Evolutionary conservation across 352 stramenopile genomes (phyloP), one percentile per base, ranked within the genome.

Genomic region (Thalassiosira delicatula): DNA sequence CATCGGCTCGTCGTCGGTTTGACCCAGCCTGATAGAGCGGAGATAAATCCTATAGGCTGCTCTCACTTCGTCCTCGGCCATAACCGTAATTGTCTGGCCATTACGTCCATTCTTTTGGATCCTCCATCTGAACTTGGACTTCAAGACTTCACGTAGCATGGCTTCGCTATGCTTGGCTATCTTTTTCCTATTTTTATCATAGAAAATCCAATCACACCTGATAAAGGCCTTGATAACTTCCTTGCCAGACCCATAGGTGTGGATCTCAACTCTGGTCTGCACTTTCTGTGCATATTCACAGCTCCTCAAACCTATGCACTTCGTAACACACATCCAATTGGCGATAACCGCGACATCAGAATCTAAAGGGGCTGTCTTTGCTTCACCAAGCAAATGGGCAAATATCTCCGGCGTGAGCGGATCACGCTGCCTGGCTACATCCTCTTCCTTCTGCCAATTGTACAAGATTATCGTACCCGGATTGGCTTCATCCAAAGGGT

Each of bases 371-470:
- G 37, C 37, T 14, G 7, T 46, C 14, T 46, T 46, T 46, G 37
- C 7, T 14, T 14, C 14, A 14, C 7, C 37, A 7, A 46, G 7
- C 7, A 56, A 5, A 11, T 21, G 37, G 33, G 30, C 19, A 46
- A 37, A 51, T 53, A 76, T 72, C n/a, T 70, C 17, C 17, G 1
- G 17, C 21, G 27, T 60, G 1, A 79, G 21, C 2, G 70, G 60
- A 29, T 11, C 27, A 3, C 60, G 19, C 53, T 67, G 70, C 2
- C 67, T 67, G 3, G 66, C 42, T 35, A 82, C 67, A 35, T 65
- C 59, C 33, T 82, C 74, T 49, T 72, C 32, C 14, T 32, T 5
- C 53, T 71, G 42, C 14, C 66, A 35, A 19, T 59, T 46, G 17
- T 66, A 25, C 21, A 68, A 17, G 0, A 76, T 21, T n/a, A 44